Percentiles rank a stretch among this genome's conserved stretches.
Conservation (phyloP, 2,329 filamentous ascomycete species). For the Paradendryphiella salina region DNA sequence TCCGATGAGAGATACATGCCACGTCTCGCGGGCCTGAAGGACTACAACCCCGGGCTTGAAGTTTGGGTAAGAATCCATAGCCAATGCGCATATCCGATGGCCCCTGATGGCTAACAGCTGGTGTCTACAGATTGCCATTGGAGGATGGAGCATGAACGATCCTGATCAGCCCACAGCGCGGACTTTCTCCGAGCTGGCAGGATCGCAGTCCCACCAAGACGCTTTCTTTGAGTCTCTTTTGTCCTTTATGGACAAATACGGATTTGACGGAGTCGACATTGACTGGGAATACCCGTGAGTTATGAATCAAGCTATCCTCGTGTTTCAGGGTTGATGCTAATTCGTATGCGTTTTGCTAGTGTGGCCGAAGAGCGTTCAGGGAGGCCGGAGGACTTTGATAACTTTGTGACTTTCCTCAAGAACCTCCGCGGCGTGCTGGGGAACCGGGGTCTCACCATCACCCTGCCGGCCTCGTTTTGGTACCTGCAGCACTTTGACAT, state of each 20-base stretch:
- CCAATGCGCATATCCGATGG: not conserved
- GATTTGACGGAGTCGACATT: slow-evolving; percentile 52
- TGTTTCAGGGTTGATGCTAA: not conserved
- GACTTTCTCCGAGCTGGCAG: slow-evolving; percentile 36
- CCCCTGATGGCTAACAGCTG: not conserved
- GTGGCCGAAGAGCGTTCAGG: slow-evolving; percentile 44
- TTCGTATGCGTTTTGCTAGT: not conserved
- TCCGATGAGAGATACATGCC: not conserved
- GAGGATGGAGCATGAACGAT: slow-evolving; percentile 50
- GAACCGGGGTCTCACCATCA: slow-evolving; percentile 17
- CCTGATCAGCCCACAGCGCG: slow-evolving; percentile 26
- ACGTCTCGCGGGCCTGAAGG: slow-evolving; percentile 32
- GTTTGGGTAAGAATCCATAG: slow-evolving; percentile 20
- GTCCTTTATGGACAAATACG: slow-evolving; percentile 47
- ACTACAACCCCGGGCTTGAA: slow-evolving; percentile 28
- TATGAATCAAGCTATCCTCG: not conserved
- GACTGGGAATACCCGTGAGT: slow-evolving; percentile 45
- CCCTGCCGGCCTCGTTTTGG: slow-evolving; percentile 30
- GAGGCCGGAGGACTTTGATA: slow-evolving; percentile 31
- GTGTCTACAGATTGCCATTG: slow-evolving; percentile 37
- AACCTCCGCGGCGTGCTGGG: not conserved
- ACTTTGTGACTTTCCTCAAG: not conserved
- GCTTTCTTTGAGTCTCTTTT: slow-evolving; percentile 45
- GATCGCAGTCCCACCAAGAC: slow-evolving; percentile 13
- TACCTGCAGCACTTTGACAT: slow-evolving; percentile 31